Evolutionary conservation across 495 filamentous ascomycete species (phyloP).

Genomic region (Lichenothelia convexa): DNA sequence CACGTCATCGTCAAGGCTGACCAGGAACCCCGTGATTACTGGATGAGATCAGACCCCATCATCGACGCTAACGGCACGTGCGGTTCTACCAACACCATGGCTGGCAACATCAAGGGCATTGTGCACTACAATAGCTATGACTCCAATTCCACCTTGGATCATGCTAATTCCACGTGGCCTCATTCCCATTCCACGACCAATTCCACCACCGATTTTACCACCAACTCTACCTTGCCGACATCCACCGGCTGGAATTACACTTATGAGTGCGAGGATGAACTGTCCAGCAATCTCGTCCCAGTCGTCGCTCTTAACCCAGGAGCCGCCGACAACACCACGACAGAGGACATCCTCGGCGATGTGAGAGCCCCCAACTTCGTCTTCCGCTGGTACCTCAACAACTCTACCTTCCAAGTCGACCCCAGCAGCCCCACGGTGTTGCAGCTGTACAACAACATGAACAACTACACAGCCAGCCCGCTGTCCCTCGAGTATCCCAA

Average conservation of each 20-base stretch:
- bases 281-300: conserved; percentile 13
- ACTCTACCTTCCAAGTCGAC: conserved; percentile 17
- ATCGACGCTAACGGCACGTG: conserved; percentile 18
- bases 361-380: conserved; percentile 10
- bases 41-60: conserved; percentile 23
- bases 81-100: conserved; percentile 12
- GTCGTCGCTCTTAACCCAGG: conserved; percentile 9
- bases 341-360: conserved; percentile 11
- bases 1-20: conserved; percentile 22
- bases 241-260: conserved; percentile 16
- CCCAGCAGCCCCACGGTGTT: conserved; percentile 17
- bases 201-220: too few relatives aligned
- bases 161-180: too few relatives aligned
- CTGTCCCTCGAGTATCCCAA: conserved; percentile 18
- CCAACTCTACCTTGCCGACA: too few relatives aligned
- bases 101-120: conserved; percentile 20
- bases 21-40: conserved; percentile 19
- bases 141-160: not conserved
- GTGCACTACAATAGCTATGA: conserved; percentile 13
- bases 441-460: conserved; percentile 12
- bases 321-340: conserved; percentile 5
- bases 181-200: too few relatives aligned
- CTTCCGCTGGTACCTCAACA: conserved; percentile 22
- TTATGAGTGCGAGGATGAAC: conserved; percentile 22
- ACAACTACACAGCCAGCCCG: conserved; percentile 10